These are phyloP conservation scores for Lodderomyces theae DNA, from an alignment of 1,139 yeast genomes.

Conservation along the genomic window DNA sequence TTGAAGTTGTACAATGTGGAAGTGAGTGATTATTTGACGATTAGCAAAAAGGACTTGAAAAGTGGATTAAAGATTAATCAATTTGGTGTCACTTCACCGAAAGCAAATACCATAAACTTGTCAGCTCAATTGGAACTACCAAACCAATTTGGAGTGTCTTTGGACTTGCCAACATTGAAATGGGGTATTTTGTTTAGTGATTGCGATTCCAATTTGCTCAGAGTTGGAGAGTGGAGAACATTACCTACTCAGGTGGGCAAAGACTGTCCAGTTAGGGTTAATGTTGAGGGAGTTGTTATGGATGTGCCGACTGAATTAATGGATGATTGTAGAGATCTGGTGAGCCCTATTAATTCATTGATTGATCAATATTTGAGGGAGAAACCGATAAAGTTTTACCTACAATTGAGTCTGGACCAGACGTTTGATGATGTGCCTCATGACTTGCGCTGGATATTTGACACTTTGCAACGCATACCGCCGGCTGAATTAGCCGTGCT, in stretches of 20 bases:
- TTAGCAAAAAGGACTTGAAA: conserved; percentile 16
- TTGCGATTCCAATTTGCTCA: conserved; percentile 21
- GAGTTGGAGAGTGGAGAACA: conserved; percentile 27
- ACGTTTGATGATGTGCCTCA: conserved; percentile 9
- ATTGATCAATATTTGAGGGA: conserved; percentile 21
- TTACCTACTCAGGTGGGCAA: conserved; percentile 19
- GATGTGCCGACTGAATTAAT: conserved; percentile 20
- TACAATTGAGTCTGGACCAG: conserved; percentile 21
- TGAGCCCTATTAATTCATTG: conserved; percentile 24
- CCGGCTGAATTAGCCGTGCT: conserved; percentile 10
- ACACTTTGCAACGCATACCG: conserved; percentile 15
- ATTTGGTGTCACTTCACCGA: conserved; percentile 8
- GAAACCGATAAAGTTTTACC: conserved; percentile 18
- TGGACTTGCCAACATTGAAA: conserved; percentile 20
- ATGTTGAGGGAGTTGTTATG: conserved; percentile 15
- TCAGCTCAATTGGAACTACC: conserved; percentile 10
- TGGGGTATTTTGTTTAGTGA: conserved; percentile 29
- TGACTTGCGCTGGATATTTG: conserved; percentile 24
- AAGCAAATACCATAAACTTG: conserved; percentile 5
- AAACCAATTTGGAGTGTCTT: conserved; percentile 20
- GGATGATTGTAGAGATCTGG: conserved; percentile 18
- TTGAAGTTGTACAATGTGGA: conserved; percentile 18
- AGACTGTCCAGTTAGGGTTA: conserved; percentile 13
- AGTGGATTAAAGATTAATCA: conserved; percentile 16
- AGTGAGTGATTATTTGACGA: conserved; percentile 15